Percentiles rank a stretch among this genome's conserved stretches.
Evolutionary conservation across 805 yeast genomes (phyloP).

Genomic region (Peterozyma xylosa): DNA sequence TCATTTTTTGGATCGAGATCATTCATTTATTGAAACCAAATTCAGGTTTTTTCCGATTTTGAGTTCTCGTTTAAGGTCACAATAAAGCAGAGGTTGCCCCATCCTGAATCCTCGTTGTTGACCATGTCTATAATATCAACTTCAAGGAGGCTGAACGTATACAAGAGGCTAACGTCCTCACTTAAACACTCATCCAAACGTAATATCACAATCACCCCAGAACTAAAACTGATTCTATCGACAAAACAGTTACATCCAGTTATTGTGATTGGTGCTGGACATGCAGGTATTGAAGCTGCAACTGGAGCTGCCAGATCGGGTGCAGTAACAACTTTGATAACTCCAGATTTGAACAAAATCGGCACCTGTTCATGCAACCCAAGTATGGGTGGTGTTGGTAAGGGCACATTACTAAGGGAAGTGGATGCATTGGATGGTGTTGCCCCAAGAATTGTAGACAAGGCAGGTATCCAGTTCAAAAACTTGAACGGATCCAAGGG

Average conservation of each 20-base stretch:
- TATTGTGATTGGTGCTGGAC: slow-evolving; percentile 94
- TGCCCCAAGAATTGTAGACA: slow-evolving; percentile 77
- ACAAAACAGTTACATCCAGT: slow-evolving; percentile 45
- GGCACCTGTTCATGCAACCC: slow-evolving; percentile 98
- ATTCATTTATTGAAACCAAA: too few relatives aligned
- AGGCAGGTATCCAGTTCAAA: slow-evolving; percentile 88
- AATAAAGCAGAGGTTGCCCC: too few relatives aligned
- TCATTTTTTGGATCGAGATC: too few relatives aligned
- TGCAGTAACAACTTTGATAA: slow-evolving; percentile 57
- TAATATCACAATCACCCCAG: slow-evolving; percentile 24
- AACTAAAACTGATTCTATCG: slow-evolving; percentile 22
- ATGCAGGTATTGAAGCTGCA: slow-evolving; percentile 98
- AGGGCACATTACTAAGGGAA: slow-evolving; percentile 86
- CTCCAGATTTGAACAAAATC: slow-evolving; percentile 67
- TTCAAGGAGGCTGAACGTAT: too few relatives aligned
- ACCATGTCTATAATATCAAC: too few relatives aligned
- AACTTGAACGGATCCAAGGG: slow-evolving; percentile 83
- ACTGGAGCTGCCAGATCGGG: slow-evolving; percentile 88
- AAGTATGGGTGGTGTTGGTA: slow-evolving; percentile 97
- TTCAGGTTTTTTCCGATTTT: too few relatives aligned
- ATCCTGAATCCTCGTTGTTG: too few relatives aligned
- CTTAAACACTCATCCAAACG: slow-evolving; percentile 2
- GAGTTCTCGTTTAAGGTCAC: too few relatives aligned
- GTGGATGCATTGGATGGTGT: slow-evolving; percentile 97
- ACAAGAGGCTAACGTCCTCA: too few relatives aligned